Conservation (phyloP, 169 alveolate genomes). For the Eimeria nieschulzi region DNA sequence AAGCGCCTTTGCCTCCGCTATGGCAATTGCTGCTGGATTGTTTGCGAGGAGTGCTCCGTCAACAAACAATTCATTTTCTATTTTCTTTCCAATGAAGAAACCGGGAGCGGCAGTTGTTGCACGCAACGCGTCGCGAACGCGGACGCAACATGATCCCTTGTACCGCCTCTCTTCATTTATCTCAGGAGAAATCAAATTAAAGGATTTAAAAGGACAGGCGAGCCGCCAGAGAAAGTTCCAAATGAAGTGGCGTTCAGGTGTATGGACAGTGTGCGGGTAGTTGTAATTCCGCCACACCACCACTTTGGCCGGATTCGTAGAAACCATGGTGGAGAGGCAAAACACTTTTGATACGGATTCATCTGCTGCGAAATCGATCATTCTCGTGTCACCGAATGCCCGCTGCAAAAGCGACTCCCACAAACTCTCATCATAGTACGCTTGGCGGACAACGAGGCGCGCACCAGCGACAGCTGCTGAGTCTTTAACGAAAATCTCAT, state of each 20-base stretch:
- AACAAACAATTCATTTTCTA: slow-evolving; percentile 82
- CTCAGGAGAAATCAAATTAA: no score
- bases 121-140: slow-evolving; percentile 83
- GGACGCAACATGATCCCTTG: slow-evolving; percentile 79
- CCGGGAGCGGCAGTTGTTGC: slow-evolving; percentile 92
- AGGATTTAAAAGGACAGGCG: no score
- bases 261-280: slow-evolving; percentile 40
- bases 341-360: slow-evolving; percentile 84
- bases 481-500: slow-evolving; percentile 84
- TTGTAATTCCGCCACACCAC: slow-evolving; percentile 84
- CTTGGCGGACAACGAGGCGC: slow-evolving; percentile 84
- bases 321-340: slow-evolving; percentile 84
- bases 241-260: no score
- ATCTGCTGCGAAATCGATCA: slow-evolving; percentile 88
- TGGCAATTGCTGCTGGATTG: slow-evolving; percentile 88
- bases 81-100: slow-evolving; percentile 83
- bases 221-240: no score
- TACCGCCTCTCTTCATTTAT: slow-evolving; percentile 45
- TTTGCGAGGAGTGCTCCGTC: slow-evolving; percentile 90
- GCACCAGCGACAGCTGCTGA: slow-evolving; percentile 82
- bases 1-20: slow-evolving; percentile 84
- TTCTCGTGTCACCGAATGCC: slow-evolving; percentile 81
- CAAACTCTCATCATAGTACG: slow-evolving; percentile 83
- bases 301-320: slow-evolving; percentile 83
- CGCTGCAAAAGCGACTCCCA: slow-evolving; percentile 79